A percentile compares a stretch with the other conserved stretches of the same genome.
These are phyloP conservation scores for Lyophyllum semitale DNA, from an alignment of 768 basidiomycete genomes.

Conservation along the genomic window DNA sequence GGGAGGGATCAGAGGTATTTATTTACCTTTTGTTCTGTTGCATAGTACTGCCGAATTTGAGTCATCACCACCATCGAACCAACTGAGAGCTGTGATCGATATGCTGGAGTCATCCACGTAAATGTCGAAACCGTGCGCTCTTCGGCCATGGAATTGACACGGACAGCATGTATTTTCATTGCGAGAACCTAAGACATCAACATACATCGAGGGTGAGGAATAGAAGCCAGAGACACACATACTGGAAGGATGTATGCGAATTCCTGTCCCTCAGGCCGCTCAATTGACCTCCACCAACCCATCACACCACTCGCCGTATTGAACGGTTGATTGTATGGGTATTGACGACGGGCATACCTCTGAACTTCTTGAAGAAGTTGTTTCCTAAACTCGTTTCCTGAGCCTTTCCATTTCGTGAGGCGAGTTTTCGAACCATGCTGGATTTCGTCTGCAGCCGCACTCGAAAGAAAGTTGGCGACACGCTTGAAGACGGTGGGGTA, in stretches of 20 bases:
- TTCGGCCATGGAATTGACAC: constrained; percentile 34
- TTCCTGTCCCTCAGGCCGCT: constrained; percentile 4
- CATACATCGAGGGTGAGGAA: neutral
- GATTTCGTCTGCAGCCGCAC: neutral
- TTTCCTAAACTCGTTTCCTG: neutral
- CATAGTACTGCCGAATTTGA: constrained; percentile 21
- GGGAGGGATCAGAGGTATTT: neutral
- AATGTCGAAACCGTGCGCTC: constrained; percentile 33
- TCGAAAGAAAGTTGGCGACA: neutral
- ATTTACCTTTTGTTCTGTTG: constrained; percentile 14
- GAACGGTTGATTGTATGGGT: constrained; percentile 6
- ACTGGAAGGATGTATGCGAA: constrained; percentile 26
- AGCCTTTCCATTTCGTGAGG: constrained; percentile 4
- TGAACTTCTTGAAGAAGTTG: neutral
- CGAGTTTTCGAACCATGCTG: neutral
- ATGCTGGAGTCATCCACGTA: constrained; percentile 33
- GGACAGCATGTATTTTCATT: constrained; percentile 27
- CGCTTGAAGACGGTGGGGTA: constrained; percentile 1
- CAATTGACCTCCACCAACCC: neutral
- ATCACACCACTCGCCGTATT: neutral
- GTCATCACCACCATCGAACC: constrained; percentile 14
- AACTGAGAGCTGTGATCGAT: constrained; percentile 7
- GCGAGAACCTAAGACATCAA: constrained; percentile 15
- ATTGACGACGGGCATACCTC: constrained; percentile 1
- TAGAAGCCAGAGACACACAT: constrained; percentile 7